These are phyloP conservation scores for Colletotrichum simmondsii DNA, from an alignment of 2,329 filamentous ascomycete species.

Conservation along the genomic window DNA sequence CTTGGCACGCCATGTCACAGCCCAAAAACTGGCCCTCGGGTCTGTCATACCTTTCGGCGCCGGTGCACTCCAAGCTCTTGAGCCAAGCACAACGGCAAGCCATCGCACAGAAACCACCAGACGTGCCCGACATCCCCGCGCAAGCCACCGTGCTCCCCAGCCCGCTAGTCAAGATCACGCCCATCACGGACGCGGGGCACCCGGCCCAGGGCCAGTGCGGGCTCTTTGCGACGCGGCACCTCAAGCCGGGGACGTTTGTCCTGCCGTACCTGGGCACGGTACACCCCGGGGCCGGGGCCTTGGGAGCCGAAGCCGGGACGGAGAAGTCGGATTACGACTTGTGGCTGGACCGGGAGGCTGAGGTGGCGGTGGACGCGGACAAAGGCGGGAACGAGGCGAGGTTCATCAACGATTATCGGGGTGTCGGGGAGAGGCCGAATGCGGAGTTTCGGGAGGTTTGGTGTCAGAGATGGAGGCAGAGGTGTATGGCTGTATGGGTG, in stretches of 20 bases:
- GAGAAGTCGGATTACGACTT: slow-evolving; percentile 70
- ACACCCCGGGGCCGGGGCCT: slow-evolving; percentile 50
- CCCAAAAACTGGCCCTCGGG: slow-evolving; percentile 69
- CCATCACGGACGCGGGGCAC: slow-evolving; percentile 61
- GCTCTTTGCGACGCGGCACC: slow-evolving; percentile 66
- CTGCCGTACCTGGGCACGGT: slow-evolving; percentile 71
- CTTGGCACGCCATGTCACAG: slow-evolving; percentile 12
- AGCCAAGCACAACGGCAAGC: slow-evolving; percentile 51
- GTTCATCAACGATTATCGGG: slow-evolving; percentile 75
- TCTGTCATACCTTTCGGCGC: slow-evolving; percentile 63
- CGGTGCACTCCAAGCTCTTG: slow-evolving; percentile 59
- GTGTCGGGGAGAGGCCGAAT: slow-evolving; percentile 63
- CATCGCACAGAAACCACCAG: slow-evolving; percentile 44
- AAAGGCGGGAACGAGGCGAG: slow-evolving; percentile 70
- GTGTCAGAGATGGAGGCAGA: slow-evolving; percentile 62
- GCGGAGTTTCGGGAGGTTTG: slow-evolving; percentile 70
- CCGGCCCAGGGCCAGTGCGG: slow-evolving; percentile 69
- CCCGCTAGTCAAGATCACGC: slow-evolving; percentile 63
- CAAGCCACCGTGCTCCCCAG: slow-evolving; percentile 55
- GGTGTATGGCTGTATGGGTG: slow-evolving; percentile 69
- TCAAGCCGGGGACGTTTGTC: slow-evolving; percentile 66
- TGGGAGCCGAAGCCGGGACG: slow-evolving; percentile 35
- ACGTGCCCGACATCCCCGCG: slow-evolving; percentile 45
- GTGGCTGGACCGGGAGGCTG: slow-evolving; percentile 67
- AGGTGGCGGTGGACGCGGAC: slow-evolving; percentile 70